phyloP scores from a whole-genome alignment of 176 grass and related monocot genomes.

The Oryza meridionalis region DNA sequence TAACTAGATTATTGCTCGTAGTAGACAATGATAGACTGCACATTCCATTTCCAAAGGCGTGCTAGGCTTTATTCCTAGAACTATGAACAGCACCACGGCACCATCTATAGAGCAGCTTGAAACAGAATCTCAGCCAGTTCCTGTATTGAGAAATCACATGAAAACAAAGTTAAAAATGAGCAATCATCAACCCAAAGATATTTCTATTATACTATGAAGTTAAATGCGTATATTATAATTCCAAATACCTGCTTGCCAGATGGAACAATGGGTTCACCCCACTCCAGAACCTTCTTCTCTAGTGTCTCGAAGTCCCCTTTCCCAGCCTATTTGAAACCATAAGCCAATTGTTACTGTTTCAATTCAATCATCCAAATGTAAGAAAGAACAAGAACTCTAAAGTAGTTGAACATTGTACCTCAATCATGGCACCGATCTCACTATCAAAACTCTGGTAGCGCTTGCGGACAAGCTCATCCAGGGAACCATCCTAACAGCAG shows the following conservation, averaged over 20 bases:
- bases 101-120: constrained; percentile 75
- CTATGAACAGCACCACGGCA: not conserved
- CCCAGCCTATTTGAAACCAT: constrained; percentile 62
- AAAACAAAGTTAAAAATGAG: not conserved
- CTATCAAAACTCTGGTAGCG: constrained; percentile 96
- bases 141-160: constrained; percentile 46
- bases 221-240: not conserved
- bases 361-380: not conserved
- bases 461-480: constrained; percentile 84
- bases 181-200: not conserved
- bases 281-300: constrained; percentile 88
- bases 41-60: too few species aligned
- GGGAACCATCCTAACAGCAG: constrained; percentile 73
- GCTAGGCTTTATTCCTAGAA: constrained; percentile 41
- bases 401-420: constrained; percentile 47
- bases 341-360: constrained; percentile 1
- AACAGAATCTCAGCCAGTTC: constrained; percentile 87
- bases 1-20: constrained; percentile 11
- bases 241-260: constrained; percentile 84
- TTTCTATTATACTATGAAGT: not conserved
- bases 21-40: not conserved
- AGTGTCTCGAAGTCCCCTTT: constrained; percentile 83
- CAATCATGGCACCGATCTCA: constrained; percentile 72
- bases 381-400: not conserved
- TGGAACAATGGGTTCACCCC: constrained; percentile 83